Evolutionary conservation across 768 basidiomycete species (phyloP).

Genomic region (Cystofilobasidium bisporidii): DNA sequence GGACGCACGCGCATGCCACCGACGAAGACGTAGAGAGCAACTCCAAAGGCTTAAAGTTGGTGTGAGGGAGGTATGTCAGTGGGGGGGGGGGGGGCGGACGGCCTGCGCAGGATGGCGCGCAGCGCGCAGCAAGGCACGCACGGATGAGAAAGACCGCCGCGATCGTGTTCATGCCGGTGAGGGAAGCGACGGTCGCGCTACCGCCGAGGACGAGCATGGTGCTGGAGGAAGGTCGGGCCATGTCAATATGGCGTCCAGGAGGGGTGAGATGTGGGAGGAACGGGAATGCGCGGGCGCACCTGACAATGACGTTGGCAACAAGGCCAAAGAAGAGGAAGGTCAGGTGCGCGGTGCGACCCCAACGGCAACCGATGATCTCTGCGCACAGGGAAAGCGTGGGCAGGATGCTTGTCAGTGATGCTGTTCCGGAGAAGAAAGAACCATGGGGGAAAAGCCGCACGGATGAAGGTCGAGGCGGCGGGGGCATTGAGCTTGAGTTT

Average conservation of each 20-base stretch:
- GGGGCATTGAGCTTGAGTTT: constrained; percentile 86
- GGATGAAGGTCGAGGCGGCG: constrained; percentile 50
- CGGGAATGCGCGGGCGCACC: too few relatives aligned
- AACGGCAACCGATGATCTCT: constrained; percentile 63
- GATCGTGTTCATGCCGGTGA: constrained; percentile 83
- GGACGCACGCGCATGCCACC: constrained; percentile 37
- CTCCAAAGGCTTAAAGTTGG: constrained; percentile 53
- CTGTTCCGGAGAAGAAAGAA: too few relatives aligned
- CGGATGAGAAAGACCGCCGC: constrained; percentile 79
- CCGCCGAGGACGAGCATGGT: constrained; percentile 43
- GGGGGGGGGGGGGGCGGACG: background rate
- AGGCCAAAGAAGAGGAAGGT: constrained; percentile 86
- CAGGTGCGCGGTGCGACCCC: constrained; percentile 69
- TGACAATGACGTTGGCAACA: constrained; percentile 77
- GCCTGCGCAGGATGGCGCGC: too few relatives aligned
- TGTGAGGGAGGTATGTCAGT: constrained; percentile 35
- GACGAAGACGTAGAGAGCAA: constrained; percentile 58
- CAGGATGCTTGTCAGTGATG: too few relatives aligned
- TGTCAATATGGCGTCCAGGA: too few relatives aligned
- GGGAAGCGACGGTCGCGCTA: constrained; percentile 72
- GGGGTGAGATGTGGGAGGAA: too few relatives aligned
- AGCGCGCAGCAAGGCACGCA: too few relatives aligned
- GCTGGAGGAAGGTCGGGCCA: too few relatives aligned
- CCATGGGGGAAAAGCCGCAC: too few relatives aligned
- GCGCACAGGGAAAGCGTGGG: constrained; percentile 50